These are phyloP conservation scores for Rhizopogon vulgaris DNA, from an alignment of 768 basidiomycete species.

Conservation along the genomic window DNA sequence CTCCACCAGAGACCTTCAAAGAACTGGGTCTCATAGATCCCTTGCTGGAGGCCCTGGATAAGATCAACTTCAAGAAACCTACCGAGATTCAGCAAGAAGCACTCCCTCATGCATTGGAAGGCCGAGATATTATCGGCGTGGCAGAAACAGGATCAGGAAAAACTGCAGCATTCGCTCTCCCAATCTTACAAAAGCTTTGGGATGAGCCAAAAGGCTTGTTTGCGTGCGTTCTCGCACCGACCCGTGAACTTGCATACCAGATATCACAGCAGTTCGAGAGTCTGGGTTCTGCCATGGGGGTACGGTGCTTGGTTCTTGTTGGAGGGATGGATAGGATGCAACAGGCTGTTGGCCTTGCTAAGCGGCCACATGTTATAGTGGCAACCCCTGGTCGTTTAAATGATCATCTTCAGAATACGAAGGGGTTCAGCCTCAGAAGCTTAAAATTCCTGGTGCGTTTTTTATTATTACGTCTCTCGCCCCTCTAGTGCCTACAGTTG, in stretches of 20 bases:
- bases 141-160: conserved; percentile 97
- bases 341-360: conserved; percentile 88
- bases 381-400: conserved; percentile 91
- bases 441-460: conserved; percentile 80
- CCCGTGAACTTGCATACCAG: conserved; percentile 97
- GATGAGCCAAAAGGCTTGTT: conserved; percentile 91
- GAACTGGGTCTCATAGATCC: conserved; percentile 86
- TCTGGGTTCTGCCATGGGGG: conserved; percentile 88
- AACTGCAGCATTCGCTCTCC: conserved; percentile 94
- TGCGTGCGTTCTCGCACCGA: conserved; percentile 91
- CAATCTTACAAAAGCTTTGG: conserved; percentile 95
- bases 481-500: conserved; percentile 1
- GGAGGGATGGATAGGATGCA: conserved; percentile 91
- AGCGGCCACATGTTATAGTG: conserved; percentile 90
- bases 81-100: conserved; percentile 86
- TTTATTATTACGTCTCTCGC: not conserved
- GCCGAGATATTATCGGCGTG: conserved; percentile 96
- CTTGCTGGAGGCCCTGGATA: conserved; percentile 77
- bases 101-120: conserved; percentile 84
- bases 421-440: conserved; percentile 84
- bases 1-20: conserved; percentile 55
- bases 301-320: conserved; percentile 86
- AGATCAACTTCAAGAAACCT: conserved; percentile 77
- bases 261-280: conserved; percentile 96
- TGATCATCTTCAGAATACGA: conserved; percentile 95